Evolutionary conservation across 306 rosid species (phyloP), one percentile per base, ranked within the genome.

Genomic region (Trifolium subterraneum): DNA sequence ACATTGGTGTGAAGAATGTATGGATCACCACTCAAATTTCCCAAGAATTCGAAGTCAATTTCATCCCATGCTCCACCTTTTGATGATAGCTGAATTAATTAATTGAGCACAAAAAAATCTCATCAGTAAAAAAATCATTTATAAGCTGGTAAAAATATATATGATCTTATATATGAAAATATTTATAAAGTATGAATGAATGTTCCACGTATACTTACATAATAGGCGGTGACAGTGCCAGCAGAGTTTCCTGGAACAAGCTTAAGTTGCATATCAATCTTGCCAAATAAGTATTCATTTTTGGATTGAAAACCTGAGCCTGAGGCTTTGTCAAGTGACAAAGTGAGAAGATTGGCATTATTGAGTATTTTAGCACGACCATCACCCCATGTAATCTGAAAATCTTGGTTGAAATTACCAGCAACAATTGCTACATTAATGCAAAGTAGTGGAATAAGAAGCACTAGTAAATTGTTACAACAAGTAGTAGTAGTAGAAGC

Each of bases 241-340:
- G 93, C 96, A 2, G 96, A 90, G 77, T 90, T 84, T 11, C 89
- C 88, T 0, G 86, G 64, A 2, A 90, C 93, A 6, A 90, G 87
- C 25, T 88, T 88, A 74, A 90, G 64, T 42, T 90, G 96, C 87
- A 90, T 88, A 22, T 88, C 91, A 7, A 90, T 83, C 14, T 88
- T 86, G 4, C 91, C 93, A 50, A 71, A 88, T 2, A 86, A 25
- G 44, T 84, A 90, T 19, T 88, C 72, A 19, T 85, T 84, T 5
- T 50, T 85, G 48, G 96, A 88, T 15, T 67, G 83, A 45, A 90
- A 90, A 18, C 96, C 96, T n/a, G 93, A 88, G 74, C 96, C 96
- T 2, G 96, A 90, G 73, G 87, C 36, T 64, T 65, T 84, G 82
- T 90, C 96, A 25, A 90, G 90, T 6, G 93, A 86, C 0, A 90